Evolutionary conservation across 2,329 filamentous ascomycete genomes (phyloP), one percentile per base, ranked within the genome.

Genomic region (Alternaria atra): DNA sequence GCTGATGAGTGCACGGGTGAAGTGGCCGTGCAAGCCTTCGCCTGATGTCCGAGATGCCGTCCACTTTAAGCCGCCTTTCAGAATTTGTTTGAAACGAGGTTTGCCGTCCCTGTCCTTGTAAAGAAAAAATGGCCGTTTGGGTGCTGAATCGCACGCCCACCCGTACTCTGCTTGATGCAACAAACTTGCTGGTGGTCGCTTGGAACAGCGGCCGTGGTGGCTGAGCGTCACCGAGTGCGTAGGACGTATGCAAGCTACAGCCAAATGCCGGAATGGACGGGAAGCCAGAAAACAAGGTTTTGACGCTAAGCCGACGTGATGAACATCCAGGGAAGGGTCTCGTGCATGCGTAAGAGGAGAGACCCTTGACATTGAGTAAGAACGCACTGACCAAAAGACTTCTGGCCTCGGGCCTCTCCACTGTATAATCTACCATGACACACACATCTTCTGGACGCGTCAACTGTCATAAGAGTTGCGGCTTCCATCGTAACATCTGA

Each of bases 371-470:
- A 39, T 35, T 46, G 55, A 61, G 54, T 58, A 34, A 50, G 40
- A 58, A 35, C 23, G 58, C 58, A 61, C 46, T 23, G 54, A 27
- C 58, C 58, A 40, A 8, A 29, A 23, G 25, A 35, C 52, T 55
- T 61, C 58, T 61, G 58, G 58, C 54, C 58, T 51, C 35, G 15
- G 54, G 42, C 30, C 54, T 53, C 54, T 61, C 58, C 54, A 53
- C 54, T 46, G 54, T 53, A 52, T 53, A 61, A 61, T 58, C 47
- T 58, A 58, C 58, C 20, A 58, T 61, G 58, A 61, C 58, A 58
- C 58, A 53, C 54, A 30, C 42, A 37, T 34, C 48, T 55, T 46
- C 34, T 53, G 48, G 58, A 58, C 54, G 58, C 58, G 54, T 61
- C 58, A 58, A 58, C 54, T 42, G 58, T 48, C 54, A 48, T 58